Base-by-base conservation (phyloP, 768 basidiomycete genomes). In the Tremella mesenterica region DNA sequence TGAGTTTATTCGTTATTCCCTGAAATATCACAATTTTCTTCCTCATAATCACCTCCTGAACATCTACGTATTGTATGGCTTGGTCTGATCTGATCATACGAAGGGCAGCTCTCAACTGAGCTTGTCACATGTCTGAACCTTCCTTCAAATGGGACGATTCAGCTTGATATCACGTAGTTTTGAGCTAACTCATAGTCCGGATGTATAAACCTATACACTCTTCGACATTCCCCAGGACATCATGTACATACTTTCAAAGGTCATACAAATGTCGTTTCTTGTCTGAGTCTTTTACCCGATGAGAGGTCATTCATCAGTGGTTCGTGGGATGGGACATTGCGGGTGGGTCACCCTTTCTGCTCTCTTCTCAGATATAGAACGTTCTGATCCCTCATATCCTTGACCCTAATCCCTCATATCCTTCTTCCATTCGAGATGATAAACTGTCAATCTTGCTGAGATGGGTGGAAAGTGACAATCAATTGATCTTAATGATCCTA, bases 321-420 rank as follows among this genome's bases (percentile, higher is more conserved):
- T 4, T 85, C 89, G 18, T 96, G 93, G 92, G 95, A 97, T 68
- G 87, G 89, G 10, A 82, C 86, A 60, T 85, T 88, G 13, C 78
- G 83, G 41, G 91, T 90, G 71, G 72, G 86, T 78, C 10, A 7
- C 18, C 18, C 8, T 9, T 8, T 43, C 8, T 20, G 8, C 18
- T 20, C 41, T 8, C 26, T 8, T 20, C 8, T 8, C 18, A 10
- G 41, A n/a, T 43, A 8, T 20, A 8, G 10, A 43, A 8, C 41
- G n/a, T n/a, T n/a, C n/a, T n/a, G n/a, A n/a, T n/a, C n/a, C n/a
- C n/a, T n/a, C n/a, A n/a, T n/a, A n/a, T n/a, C n/a, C n/a, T n/a
- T n/a, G n/a, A n/a, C n/a, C n/a, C n/a, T n/a, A n/a, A n/a, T n/a
- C n/a, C n/a, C n/a, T n/a, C 30, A 21, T n/a, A n/a, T 28, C 21